Base-by-base conservation (phyloP, 345 rosid species). In the Eucalyptus caleyi region DNA sequence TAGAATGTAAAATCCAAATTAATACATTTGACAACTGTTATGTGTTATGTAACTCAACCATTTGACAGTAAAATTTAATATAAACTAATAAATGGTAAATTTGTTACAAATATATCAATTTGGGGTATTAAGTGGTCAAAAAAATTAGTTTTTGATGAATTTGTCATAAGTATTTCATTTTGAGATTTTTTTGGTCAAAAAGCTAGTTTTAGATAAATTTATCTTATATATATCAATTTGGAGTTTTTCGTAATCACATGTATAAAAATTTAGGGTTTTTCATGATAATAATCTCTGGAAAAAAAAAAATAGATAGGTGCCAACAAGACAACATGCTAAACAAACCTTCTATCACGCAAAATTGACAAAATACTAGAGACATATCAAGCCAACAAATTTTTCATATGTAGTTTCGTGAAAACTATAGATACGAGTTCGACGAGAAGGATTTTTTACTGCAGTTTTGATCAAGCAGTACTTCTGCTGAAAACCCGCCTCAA, bases 1-100 rank as follows among this genome's bases (percentile, higher is more conserved):
- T 45, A 44, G 11, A 45, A 45, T 0, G 47, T 3, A 45, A 45
- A 45, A 45, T 0, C 47, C 0, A 45, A 45, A 45, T 9, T 9
- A 45, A 0, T 9, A 45, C 47, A 0, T 45, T 3, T 3, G 9
- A 2, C 11, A 9, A 45, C 0, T 9, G 0, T 0, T 45, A 9
- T 4, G 1, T 45, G 4, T 45, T 45, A 45, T 45, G 0, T 45
- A 45, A 45, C 47, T 45, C 0, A 45, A 45, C 0, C 0, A 45
- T 45, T 45, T 45, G 47, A 45, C 0, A 45, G 47, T 44, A 45
- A 45, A 45, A 45, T 45, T 45, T 45, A 45, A 45, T 45, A 1
- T 0, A 45, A 45, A 45, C 0, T 45, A 45, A 9, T 0, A 45
- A 45, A 0, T 0, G 47, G 4, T 45, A 9, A 45, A 9, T 45